Percentiles rank a stretch among this genome's conserved stretches.
Conservation (phyloP, 23 red algal species). For the Rhodosorus marinus region DNA sequence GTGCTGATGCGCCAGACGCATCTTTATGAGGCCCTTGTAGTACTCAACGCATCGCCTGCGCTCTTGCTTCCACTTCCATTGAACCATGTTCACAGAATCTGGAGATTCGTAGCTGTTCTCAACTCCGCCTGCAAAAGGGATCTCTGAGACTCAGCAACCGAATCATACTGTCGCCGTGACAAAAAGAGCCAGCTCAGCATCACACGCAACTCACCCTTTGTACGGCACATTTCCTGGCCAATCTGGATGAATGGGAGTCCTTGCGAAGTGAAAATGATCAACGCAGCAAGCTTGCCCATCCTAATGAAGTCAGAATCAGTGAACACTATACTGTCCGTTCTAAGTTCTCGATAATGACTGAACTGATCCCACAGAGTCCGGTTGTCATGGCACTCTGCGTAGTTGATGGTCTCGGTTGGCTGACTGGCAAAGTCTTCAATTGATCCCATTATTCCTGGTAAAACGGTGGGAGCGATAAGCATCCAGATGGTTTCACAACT, state of each 20-base stretch:
- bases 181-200: too few species aligned
- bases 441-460: conserved; percentile 66
- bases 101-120: conserved; percentile 65
- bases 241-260: conserved; percentile 57
- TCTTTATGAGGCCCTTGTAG: conserved; percentile 25
- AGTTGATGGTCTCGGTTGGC: conserved; percentile 60
- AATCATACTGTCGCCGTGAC: too few species aligned
- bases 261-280: conserved; percentile 53
- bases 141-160: too few species aligned
- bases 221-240: conserved; percentile 74
- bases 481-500: too few species aligned
- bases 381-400: conserved; percentile 88
- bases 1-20: conserved; percentile 51
- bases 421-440: conserved; percentile 48
- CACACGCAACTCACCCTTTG: too few species aligned
- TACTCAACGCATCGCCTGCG: conserved; percentile 28
- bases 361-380: conserved; percentile 65
- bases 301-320: conserved; percentile 4
- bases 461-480: too few species aligned
- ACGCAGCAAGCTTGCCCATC: conserved; percentile 35
- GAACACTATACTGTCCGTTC: conserved; percentile 5
- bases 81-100: conserved; percentile 59
- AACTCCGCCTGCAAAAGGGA: too few species aligned
- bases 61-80: conserved; percentile 33
- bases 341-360: neutral